phyloP scores from a whole-genome alignment of 441 rosid genomes.

The Erodium moschatum region DNA sequence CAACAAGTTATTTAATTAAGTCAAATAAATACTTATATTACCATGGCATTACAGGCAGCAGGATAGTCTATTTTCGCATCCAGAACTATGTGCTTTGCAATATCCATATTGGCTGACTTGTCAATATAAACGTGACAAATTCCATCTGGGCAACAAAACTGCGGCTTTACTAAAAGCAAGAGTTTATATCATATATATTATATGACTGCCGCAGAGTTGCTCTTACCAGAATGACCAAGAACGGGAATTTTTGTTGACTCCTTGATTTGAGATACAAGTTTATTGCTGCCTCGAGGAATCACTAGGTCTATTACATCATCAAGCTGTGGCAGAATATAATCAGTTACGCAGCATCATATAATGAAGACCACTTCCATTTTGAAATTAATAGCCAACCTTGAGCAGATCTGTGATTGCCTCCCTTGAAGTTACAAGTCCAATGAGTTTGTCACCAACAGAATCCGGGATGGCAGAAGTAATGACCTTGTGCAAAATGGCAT shows the following conservation, averaged over 20 bases:
- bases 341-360: conserved; percentile 3
- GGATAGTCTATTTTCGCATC: conserved; percentile 96
- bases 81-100: conserved; percentile 64
- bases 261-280: conserved; percentile 84
- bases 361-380: conserved; percentile 1
- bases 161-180: neutral
- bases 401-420: conserved; percentile 38
- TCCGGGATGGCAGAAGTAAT: conserved; percentile 32
- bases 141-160: conserved; percentile 49
- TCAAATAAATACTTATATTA: conserved; percentile 22
- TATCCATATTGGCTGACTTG: conserved; percentile 68
- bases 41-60: conserved; percentile 98
- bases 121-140: conserved; percentile 91
- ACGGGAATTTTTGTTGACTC: conserved; percentile 91
- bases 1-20: neutral
- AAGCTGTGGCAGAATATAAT: conserved; percentile 42
- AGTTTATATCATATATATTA: neutral
- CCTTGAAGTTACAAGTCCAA: conserved; percentile 36
- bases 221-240: conserved; percentile 89
- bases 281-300: conserved; percentile 97
- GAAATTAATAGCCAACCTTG: conserved; percentile 21
- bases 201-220: neutral
- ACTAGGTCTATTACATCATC: conserved; percentile 98
- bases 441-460: conserved; percentile 27
- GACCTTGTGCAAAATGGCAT: conserved; percentile 68